phyloP scores from a whole-genome alignment of 139 green algal genomes.

The Zygnema circumcarinatum region DNA sequence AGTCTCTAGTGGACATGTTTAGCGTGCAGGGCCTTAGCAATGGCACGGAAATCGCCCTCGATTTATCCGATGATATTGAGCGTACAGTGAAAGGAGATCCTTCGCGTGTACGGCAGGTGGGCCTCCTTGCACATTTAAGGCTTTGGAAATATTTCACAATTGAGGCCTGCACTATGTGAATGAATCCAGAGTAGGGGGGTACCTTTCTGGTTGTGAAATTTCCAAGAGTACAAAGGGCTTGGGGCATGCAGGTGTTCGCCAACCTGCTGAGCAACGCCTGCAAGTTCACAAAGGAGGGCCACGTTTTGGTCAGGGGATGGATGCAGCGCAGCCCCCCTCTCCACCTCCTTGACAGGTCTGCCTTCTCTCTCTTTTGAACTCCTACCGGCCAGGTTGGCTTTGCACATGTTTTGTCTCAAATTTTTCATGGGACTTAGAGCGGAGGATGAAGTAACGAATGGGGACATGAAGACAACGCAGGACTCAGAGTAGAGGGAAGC shows the following conservation, averaged over 20 bases:
- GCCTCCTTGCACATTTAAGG: not conserved
- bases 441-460: too few relatives aligned
- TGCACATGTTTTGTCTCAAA: too few relatives aligned
- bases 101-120: constrained; percentile 26
- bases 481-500: too few relatives aligned
- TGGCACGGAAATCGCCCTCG: constrained; percentile 43
- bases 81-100: constrained; percentile 40
- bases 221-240: too few relatives aligned
- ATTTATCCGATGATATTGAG: constrained; percentile 44
- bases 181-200: too few relatives aligned
- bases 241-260: constrained; percentile 48
- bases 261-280: constrained; percentile 56
- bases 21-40: constrained; percentile 48
- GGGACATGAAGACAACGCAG: too few relatives aligned
- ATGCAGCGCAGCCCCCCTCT: constrained; percentile 42
- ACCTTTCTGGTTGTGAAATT: too few relatives aligned
- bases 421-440: too few relatives aligned
- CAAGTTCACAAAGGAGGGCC: constrained; percentile 57
- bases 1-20: constrained; percentile 59
- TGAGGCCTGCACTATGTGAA: too few relatives aligned
- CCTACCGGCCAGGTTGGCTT: too few relatives aligned
- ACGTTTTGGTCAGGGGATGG: constrained; percentile 51
- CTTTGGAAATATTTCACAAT: too few relatives aligned
- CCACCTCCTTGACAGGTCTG: constrained; percentile 20
- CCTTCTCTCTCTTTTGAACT: too few relatives aligned